Base-by-base conservation (phyloP, 208 protist genomes). In the Wallacemonas rigidus region DNA sequence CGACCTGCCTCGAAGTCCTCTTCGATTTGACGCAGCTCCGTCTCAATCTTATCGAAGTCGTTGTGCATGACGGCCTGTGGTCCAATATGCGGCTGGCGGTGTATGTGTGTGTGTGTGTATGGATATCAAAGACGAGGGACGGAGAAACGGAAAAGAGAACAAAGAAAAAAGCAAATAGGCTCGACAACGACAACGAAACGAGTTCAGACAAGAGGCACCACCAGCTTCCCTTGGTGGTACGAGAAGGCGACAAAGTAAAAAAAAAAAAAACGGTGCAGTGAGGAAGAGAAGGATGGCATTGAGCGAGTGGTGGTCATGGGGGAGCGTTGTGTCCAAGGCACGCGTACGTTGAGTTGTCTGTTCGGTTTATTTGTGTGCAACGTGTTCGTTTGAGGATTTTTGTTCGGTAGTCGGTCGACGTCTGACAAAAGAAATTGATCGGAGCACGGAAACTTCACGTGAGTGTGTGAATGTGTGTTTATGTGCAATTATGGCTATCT, bases 11-110 rank as follows among this genome's bases (percentile, higher is more conserved):
- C 71, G 68, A 96, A 96, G 55, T 93, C 88, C 17, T 81, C 78
- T 53, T 94, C 89, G 61, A 96, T 93, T 75, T 94, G 83, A 6
- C 85, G 83, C 35, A 96, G 80, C 79, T 96, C 89, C 41, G 78
- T 78, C 75, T 93, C 89, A 2, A 96, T 86, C 43, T 79, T 84
- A 71, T 79, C 81, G 56, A 94, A 92, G 48, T 93, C 87, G 11
- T 76, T 82, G 36, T 85, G 72, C 86, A 95, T 94, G 26, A 39
- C 26, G 54, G 14, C 17, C 9, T 26, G 26, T 26, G 26, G 26
- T 26, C 26, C 26, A 0, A 26, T 26, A 26, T 26, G 26, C 26
- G 26, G 26, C 26, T 26, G 26, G 26, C 26, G 26, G 26, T 26
- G 26, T 26, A 26, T 26, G 26, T 26, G 26, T 26, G 26, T 26